A percentile compares a stretch with the other conserved stretches of the same genome.
These are phyloP conservation scores for Cercospora sojina DNA, from an alignment of 2,329 filamentous ascomycete genomes.

Conservation along the genomic window DNA sequence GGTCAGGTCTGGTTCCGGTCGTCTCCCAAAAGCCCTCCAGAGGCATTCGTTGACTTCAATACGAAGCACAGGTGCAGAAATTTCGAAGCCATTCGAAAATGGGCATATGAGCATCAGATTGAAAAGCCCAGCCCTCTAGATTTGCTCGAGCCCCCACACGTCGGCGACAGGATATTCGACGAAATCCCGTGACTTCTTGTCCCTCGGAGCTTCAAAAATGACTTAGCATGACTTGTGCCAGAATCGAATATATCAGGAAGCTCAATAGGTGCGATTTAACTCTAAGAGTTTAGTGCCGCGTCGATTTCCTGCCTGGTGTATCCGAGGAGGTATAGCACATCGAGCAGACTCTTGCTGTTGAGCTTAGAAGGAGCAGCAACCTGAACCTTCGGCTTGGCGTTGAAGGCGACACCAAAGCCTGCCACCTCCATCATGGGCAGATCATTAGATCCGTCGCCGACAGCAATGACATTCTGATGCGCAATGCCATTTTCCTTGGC, in stretches of 20 bases:
- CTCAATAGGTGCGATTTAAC: not conserved
- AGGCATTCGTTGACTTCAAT: constrained; percentile 62
- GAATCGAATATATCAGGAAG: not conserved
- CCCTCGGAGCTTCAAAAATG: not conserved
- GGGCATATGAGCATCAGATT: constrained; percentile 56
- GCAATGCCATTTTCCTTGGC: constrained; percentile 65
- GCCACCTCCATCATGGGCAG: constrained; percentile 75
- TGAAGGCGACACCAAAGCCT: constrained; percentile 77
- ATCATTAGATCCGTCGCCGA: constrained; percentile 82
- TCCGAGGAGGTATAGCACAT: constrained; percentile 73
- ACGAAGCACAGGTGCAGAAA: constrained; percentile 60
- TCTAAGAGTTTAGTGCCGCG: not conserved
- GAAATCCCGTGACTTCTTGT: not conserved
- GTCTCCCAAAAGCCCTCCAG: constrained; percentile 29
- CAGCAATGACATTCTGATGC: constrained; percentile 66
- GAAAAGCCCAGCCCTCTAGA: constrained; percentile 45
- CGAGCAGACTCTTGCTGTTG: constrained; percentile 68
- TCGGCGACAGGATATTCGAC: constrained; percentile 29
- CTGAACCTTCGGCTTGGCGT: constrained; percentile 80
- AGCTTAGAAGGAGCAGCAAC: constrained; percentile 70
- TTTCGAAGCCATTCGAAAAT: constrained; percentile 53
- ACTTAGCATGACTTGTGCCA: not conserved
- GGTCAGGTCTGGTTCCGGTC: constrained; percentile 61
- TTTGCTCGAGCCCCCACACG: constrained; percentile 45
- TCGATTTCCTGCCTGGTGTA: constrained; percentile 33